These are phyloP conservation scores for Ophiostoma sp. DNA, from an alignment of 2,329 filamentous ascomycete genomes.

Conservation along the genomic window DNA sequence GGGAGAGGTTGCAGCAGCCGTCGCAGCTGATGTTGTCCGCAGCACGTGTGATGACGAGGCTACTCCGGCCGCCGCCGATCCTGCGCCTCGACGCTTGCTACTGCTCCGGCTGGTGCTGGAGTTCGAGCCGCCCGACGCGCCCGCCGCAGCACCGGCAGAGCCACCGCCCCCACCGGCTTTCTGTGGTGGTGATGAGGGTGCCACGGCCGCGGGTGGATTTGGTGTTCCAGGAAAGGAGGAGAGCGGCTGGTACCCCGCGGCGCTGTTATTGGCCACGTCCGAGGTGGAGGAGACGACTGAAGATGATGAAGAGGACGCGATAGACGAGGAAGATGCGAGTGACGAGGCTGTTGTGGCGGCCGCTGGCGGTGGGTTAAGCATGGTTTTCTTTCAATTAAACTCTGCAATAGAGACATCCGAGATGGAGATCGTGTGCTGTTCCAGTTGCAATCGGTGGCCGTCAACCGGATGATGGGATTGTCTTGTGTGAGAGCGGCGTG, in stretches of 20 bases:
- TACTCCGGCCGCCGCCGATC: neutral
- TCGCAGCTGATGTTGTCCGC: constrained; percentile 37
- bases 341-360: constrained; percentile 14
- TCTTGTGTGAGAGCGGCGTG: neutral
- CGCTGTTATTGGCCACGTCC: neutral
- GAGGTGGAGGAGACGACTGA: constrained; percentile 18
- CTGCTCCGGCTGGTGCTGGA: constrained; percentile 18
- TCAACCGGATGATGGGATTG: neutral
- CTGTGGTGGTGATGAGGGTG: neutral
- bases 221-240: neutral
- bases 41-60: constrained; percentile 35
- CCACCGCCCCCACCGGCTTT: neutral
- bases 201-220: constrained; percentile 3
- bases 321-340: neutral
- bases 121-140: neutral
- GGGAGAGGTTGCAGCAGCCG: neutral
- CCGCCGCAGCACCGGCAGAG: neutral
- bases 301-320: constrained; percentile 10
- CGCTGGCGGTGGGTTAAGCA: constrained; percentile 13
- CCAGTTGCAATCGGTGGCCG: neutral
- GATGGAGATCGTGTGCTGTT: neutral
- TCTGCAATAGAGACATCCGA: neutral
- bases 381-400: neutral
- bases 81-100: constrained; percentile 35
- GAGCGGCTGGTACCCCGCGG: neutral